These are phyloP conservation scores for Solanum hybrid DNA, from an alignment of 305 asterid species.

Conservation along the genomic window DNA sequence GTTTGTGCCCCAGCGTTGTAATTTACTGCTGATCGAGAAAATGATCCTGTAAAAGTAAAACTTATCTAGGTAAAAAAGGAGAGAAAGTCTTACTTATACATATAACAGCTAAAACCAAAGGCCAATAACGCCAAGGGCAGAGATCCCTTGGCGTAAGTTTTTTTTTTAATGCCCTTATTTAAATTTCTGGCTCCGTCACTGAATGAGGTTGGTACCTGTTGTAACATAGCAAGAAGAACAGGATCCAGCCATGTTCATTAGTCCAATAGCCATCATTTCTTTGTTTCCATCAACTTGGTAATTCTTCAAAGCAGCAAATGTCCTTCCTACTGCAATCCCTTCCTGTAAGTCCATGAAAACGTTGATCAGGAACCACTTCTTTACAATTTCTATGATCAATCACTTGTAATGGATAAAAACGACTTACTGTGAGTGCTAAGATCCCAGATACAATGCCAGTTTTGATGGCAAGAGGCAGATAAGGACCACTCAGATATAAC, in stretches of 20 bases:
- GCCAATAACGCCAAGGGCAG: neutral
- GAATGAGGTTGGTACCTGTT: slow-evolving; percentile 40
- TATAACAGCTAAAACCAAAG: neutral
- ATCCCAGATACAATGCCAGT: slow-evolving; percentile 80
- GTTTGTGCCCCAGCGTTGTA: slow-evolving; percentile 82
- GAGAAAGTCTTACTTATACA: neutral
- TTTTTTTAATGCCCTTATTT: neutral
- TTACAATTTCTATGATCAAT: neutral
- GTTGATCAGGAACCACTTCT: neutral
- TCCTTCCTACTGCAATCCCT: slow-evolving; percentile 93
- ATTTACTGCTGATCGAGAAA: slow-evolving; percentile 90
- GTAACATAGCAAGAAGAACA: slow-evolving; percentile 81
- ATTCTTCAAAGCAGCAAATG: slow-evolving; percentile 66
- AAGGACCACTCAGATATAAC: slow-evolving; percentile 50
- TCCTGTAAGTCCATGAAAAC: slow-evolving; percentile 33
- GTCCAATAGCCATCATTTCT: slow-evolving; percentile 94
- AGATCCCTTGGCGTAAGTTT: neutral
- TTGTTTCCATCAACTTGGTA: slow-evolving; percentile 95
- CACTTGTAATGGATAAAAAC: neutral
- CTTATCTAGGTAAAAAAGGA: neutral
- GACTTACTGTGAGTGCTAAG: slow-evolving; percentile 75
- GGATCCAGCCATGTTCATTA: slow-evolving; percentile 89
- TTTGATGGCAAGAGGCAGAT: slow-evolving; percentile 59
- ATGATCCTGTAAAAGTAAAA: slow-evolving; percentile 44
- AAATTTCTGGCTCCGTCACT: neutral